phyloP scores from a whole-genome alignment of 768 basidiomycete species.

The Cyclocybe aegerita region DNA sequence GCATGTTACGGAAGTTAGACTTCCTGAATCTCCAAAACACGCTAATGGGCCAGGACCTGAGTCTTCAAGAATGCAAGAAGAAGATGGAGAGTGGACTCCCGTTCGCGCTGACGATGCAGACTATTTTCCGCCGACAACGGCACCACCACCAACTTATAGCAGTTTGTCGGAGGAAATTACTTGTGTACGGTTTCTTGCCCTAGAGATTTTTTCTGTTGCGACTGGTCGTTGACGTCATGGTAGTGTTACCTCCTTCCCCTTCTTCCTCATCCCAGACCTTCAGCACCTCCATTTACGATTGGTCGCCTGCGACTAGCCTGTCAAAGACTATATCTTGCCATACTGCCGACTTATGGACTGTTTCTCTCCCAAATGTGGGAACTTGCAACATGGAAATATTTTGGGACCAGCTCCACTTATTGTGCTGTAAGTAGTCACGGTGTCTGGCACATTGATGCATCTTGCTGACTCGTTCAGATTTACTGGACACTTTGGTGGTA shows the following conservation, averaged over 20 bases:
- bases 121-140: background rate
- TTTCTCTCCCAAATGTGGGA: constrained; percentile 36
- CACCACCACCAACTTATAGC: background rate
- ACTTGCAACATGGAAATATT: constrained; percentile 59
- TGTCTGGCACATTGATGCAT: background rate
- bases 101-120: background rate
- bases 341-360: constrained; percentile 47
- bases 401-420: constrained; percentile 41
- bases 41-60: too few relatives aligned
- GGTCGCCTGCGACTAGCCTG: constrained; percentile 49
- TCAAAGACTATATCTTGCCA: constrained; percentile 55
- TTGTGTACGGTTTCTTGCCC: constrained; percentile 15
- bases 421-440: constrained; percentile 45
- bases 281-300: constrained; percentile 50
- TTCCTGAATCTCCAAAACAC: constrained; percentile 19
- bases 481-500: constrained; percentile 69
- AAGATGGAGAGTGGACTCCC: constrained; percentile 15
- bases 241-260: constrained; percentile 43
- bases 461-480: constrained; percentile 31
- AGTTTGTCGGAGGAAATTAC: constrained; percentile 27
- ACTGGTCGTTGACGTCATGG: background rate
- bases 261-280: constrained; percentile 41
- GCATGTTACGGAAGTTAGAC: constrained; percentile 61
- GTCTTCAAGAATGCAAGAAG: background rate
- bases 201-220: background rate